Percentiles rank a stretch among this genome's conserved stretches.
Conservation (phyloP, 1,284 basidiomycete species). For the Apiotrichum brassicae region DNA sequence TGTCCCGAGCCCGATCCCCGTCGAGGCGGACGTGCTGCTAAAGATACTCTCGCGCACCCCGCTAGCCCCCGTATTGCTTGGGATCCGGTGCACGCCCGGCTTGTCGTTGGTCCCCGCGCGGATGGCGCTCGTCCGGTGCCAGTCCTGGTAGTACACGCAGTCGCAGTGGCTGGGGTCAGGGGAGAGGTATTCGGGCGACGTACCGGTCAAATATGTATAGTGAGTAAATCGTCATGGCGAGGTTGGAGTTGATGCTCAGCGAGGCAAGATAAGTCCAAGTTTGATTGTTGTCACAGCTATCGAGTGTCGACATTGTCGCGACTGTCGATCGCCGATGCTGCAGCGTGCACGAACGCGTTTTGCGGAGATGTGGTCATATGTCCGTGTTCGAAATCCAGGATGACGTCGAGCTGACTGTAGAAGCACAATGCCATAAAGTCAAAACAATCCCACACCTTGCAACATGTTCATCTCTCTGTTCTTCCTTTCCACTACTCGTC, state of each 20-base stretch:
- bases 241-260: no score
- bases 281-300: no score
- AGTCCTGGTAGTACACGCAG: constrained; percentile 89
- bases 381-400: background rate
- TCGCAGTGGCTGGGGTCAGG: constrained; percentile 63
- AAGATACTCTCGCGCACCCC: constrained; percentile 31
- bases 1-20: background rate
- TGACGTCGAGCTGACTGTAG: constrained; percentile 6
- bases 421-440: no score
- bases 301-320: no score
- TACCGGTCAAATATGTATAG: constrained; percentile 85
- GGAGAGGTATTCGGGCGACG: constrained; percentile 18
- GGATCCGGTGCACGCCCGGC: constrained; percentile 61
- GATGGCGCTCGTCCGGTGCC: constrained; percentile 71
- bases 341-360: no score
- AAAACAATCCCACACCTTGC: no score
- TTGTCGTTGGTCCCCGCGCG: constrained; percentile 64
- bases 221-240: constrained; percentile 70
- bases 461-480: background rate
- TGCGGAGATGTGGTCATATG: background rate
- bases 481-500: background rate
- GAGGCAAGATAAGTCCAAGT: no score
- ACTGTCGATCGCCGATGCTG: no score
- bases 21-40: background rate
- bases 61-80: constrained; percentile 31